Conservation (phyloP, 1,139 yeast genomes). For the Geotrichum carabidarum region DNA sequence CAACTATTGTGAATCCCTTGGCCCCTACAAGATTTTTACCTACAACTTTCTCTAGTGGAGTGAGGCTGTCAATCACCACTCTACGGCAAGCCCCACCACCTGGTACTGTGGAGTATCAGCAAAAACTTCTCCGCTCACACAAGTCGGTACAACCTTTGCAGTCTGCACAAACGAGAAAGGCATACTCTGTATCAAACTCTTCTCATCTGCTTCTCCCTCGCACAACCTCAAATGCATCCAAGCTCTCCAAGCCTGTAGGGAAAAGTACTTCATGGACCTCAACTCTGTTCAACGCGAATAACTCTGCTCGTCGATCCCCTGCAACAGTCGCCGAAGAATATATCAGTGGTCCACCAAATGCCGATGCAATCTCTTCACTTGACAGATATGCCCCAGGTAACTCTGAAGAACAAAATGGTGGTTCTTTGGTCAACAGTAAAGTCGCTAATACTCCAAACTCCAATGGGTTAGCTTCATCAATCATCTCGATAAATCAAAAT, state of each 20-base stretch:
- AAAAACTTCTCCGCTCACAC: constrained; percentile 7
- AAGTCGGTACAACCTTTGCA: neutral
- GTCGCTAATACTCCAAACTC: neutral
- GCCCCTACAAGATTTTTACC: constrained; percentile 35
- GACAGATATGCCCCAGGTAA: neutral
- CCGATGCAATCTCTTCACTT: neutral
- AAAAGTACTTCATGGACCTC: constrained; percentile 8
- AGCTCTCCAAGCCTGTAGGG: constrained; percentile 1
- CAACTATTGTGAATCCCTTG: constrained; percentile 35
- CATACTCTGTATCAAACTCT: neutral
- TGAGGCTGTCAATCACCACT: constrained; percentile 24
- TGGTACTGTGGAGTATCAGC: constrained; percentile 12
- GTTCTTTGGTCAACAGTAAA: neutral
- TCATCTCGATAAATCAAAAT: neutral
- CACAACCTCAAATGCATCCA: neutral
- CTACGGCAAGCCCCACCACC: constrained; percentile 17
- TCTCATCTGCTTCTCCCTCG: neutral
- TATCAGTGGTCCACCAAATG: neutral
- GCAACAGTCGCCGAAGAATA: neutral
- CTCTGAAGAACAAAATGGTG: neutral
- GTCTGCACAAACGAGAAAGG: neutral
- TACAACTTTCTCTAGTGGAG: constrained; percentile 30
- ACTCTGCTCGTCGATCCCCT: neutral
- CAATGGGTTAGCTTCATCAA: neutral
- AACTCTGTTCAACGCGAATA: neutral